phyloP scores from a whole-genome alignment of 768 basidiomycete genomes.

The Pleurotus djamor region DNA sequence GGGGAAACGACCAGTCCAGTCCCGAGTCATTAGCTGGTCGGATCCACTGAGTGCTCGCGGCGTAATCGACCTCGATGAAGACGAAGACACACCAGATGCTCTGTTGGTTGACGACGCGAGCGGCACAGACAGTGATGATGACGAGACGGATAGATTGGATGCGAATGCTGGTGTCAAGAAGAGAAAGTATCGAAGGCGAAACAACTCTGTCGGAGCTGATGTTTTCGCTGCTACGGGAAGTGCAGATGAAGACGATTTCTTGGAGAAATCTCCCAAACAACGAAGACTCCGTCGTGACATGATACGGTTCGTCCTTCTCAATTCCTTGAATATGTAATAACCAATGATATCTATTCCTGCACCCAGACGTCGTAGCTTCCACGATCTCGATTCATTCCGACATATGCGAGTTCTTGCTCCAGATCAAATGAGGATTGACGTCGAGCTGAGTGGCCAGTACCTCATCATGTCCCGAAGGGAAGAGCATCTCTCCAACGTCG shows the following conservation, averaged over 20 bases:
- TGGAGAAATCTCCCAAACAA: background rate
- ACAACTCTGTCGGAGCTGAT: background rate
- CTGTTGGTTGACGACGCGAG: background rate
- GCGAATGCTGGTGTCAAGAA: background rate
- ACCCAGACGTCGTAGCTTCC: slow-evolving; percentile 61
- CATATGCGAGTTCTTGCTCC: slow-evolving; percentile 45
- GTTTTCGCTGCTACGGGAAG: background rate
- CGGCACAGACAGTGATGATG: slow-evolving; percentile 2
- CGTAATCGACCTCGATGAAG: background rate
- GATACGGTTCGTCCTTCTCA: slow-evolving; percentile 24
- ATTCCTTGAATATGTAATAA: background rate
- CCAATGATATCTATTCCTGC: background rate
- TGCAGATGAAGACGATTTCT: slow-evolving; percentile 7
- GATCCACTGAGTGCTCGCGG: slow-evolving; percentile 19
- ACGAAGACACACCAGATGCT: background rate
- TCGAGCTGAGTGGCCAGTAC: slow-evolving; percentile 73
- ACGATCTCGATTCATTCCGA: slow-evolving; percentile 52
- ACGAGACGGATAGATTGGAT: background rate
- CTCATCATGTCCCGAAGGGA: slow-evolving; percentile 69
- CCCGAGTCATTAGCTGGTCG: slow-evolving; percentile 43
- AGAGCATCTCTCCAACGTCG: slow-evolving; percentile 63
- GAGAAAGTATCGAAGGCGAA: background rate
- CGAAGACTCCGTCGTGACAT: slow-evolving; percentile 5
- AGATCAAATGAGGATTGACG: slow-evolving; percentile 76
- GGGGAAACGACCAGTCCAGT: slow-evolving; percentile 29